phyloP scores from a whole-genome alignment of 202 grass and related monocot genomes.

The Setaria italica region DNA sequence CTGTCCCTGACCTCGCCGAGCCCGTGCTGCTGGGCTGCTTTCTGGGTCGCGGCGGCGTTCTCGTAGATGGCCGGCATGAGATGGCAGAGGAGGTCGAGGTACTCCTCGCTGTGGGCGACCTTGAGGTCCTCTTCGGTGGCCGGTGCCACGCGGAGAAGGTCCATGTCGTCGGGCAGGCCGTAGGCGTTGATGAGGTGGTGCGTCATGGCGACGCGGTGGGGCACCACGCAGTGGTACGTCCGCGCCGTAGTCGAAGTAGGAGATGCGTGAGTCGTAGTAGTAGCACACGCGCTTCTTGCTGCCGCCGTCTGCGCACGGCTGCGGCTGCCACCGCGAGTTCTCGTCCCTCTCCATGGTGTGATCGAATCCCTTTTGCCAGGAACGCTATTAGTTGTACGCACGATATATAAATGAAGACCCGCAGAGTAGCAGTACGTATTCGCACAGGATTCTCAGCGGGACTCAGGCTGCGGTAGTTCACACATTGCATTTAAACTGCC shows the following conservation, averaged over 20 bases:
- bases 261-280: slow-evolving; percentile 48
- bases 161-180: slow-evolving; percentile 33
- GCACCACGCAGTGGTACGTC: slow-evolving; percentile 45
- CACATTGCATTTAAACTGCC: no score
- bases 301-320: neutral
- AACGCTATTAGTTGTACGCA: no score
- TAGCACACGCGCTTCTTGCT: slow-evolving; percentile 50
- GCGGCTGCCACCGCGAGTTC: neutral
- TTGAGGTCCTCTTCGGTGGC: neutral
- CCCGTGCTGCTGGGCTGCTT: rapidly evolving
- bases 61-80: neutral
- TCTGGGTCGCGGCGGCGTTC: rapidly evolving
- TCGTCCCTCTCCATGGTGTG: no score
- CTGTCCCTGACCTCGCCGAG: neutral
- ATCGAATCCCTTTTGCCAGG: no score
- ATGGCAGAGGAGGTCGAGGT: neutral
- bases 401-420: no score
- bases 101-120: neutral
- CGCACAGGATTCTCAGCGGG: no score
- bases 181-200: slow-evolving; percentile 34
- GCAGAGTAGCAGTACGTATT: no score
- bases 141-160: neutral
- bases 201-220: slow-evolving; percentile 44
- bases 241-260: slow-evolving; percentile 37
- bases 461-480: no score